These are phyloP conservation scores for Alternaria conjuncta DNA, from an alignment of 2,329 filamentous ascomycete genomes.

Conservation along the genomic window DNA sequence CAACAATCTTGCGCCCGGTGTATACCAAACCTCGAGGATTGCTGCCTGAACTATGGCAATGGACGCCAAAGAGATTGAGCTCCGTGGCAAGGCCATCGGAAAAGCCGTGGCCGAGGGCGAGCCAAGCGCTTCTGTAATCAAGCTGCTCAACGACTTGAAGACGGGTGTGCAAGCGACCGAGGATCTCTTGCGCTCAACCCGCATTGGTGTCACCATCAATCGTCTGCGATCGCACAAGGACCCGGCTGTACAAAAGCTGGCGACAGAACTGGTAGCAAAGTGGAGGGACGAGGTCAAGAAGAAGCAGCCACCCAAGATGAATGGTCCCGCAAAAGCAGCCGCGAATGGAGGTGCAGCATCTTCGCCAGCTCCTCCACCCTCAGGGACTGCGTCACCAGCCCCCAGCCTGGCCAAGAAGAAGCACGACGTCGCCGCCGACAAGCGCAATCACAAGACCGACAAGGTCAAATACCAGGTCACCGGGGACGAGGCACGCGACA, in stretches of 20 bases:
- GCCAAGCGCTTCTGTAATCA: slow-evolving; percentile 72
- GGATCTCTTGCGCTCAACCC: slow-evolving; percentile 88
- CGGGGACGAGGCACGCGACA: slow-evolving; percentile 75
- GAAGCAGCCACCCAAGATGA: slow-evolving; percentile 39
- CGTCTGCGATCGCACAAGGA: slow-evolving; percentile 84
- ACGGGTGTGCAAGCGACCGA: slow-evolving; percentile 83
- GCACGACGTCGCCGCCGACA: slow-evolving; percentile 68
- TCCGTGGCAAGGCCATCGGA: slow-evolving; percentile 77
- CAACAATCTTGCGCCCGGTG: not conserved
- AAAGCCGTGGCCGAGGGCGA: slow-evolving; percentile 81
- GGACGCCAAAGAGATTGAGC: slow-evolving; percentile 82
- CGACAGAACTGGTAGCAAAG: slow-evolving; percentile 82
- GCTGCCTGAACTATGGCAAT: slow-evolving; percentile 55
- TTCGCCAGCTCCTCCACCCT: slow-evolving; percentile 43
- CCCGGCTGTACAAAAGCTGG: slow-evolving; percentile 71
- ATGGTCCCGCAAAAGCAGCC: slow-evolving; percentile 27
- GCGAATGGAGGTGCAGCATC: slow-evolving; percentile 36
- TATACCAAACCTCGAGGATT: not conserved
- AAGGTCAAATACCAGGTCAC: slow-evolving; percentile 80
- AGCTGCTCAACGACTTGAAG: slow-evolving; percentile 78
- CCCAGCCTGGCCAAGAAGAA: slow-evolving; percentile 62
- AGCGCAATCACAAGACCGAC: slow-evolving; percentile 83
- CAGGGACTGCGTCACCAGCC: slow-evolving; percentile 52
- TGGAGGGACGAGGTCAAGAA: slow-evolving; percentile 82
- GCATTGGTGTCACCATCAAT: slow-evolving; percentile 87